Evolutionary conservation across 2,329 filamentous ascomycete genomes (phyloP).

Genomic region (Botrytis tulipae): DNA sequence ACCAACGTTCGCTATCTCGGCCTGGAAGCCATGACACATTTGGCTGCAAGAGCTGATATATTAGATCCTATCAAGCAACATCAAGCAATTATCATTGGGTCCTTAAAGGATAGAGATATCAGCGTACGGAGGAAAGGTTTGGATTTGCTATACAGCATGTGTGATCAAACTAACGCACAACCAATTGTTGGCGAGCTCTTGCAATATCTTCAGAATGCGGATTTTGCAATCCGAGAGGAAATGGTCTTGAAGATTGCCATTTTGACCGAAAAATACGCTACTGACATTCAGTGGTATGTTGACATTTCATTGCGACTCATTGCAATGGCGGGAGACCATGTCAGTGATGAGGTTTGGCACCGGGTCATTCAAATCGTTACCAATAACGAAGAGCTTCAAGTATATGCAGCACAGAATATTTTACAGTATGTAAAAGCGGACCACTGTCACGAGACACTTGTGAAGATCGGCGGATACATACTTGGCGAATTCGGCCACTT

Average conservation of each 20-base stretch:
- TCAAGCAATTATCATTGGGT: constrained; percentile 92
- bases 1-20: constrained; percentile 97
- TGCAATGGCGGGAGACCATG: constrained; percentile 95
- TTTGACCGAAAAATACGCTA: constrained; percentile 96
- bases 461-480: constrained; percentile 96
- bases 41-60: constrained; percentile 89
- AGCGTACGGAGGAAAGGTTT: constrained; percentile 94
- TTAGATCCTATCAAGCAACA: constrained; percentile 97
- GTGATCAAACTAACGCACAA: constrained; percentile 89
- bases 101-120: constrained; percentile 91
- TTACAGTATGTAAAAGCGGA: constrained; percentile 89
- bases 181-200: constrained; percentile 91
- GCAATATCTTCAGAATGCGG: constrained; percentile 91
- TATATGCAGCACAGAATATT: constrained; percentile 92
- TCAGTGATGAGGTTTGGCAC: constrained; percentile 99
- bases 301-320: constrained; percentile 94
- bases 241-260: constrained; percentile 99
- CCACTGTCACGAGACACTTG: constrained; percentile 92
- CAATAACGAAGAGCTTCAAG: constrained; percentile 97
- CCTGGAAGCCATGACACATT: constrained; percentile 95
- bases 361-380: constrained; percentile 98
- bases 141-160: constrained; percentile 99
- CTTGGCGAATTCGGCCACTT: constrained; percentile 96
- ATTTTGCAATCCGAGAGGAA: constrained; percentile 96
- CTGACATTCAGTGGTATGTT: constrained; percentile 98